Evolutionary conservation across 352 stramenopile species (phyloP).

Genomic region (Chrysophaeum taylorii): DNA sequence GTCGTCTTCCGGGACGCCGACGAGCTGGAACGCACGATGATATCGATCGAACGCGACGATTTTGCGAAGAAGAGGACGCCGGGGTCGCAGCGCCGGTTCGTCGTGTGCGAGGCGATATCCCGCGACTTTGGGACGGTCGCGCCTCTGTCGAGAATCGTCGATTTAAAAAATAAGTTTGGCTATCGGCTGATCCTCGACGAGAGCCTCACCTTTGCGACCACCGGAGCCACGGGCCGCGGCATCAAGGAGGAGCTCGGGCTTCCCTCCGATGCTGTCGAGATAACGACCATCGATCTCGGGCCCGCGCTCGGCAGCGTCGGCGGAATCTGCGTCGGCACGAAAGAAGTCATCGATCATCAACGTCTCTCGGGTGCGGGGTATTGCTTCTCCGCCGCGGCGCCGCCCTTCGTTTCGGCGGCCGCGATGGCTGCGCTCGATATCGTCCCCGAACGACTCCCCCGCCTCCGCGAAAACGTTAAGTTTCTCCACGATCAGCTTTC

Average conservation of each 20-base stretch:
- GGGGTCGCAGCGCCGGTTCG: conserved; percentile 79
- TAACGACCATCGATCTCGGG: conserved; percentile 84
- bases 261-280: conserved; percentile 67
- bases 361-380: conserved; percentile 92
- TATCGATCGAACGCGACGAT: conserved; percentile 68
- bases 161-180: conserved; percentile 77
- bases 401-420: conserved; percentile 83
- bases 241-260: conserved; percentile 31
- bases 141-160: conserved; percentile 78
- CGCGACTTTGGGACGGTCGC: conserved; percentile 88
- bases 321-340: conserved; percentile 86
- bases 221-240: conserved; percentile 80
- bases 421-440: conserved; percentile 68
- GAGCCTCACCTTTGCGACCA: conserved; percentile 73
- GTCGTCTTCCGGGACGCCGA: conserved; percentile 84
- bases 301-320: conserved; percentile 82
- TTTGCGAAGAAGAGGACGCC: conserved; percentile 60
- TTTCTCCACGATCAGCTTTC: too few relatives aligned
- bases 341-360: conserved; percentile 95
- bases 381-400: conserved; percentile 92
- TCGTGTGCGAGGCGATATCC: conserved; percentile 95
- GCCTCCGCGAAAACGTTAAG: not conserved
- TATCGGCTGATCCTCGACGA: conserved; percentile 71
- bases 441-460: conserved; percentile 30
- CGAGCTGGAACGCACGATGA: conserved; percentile 82